phyloP scores from a whole-genome alignment of 2,329 filamentous ascomycete genomes.

The Colletotrichum euphorbiae region DNA sequence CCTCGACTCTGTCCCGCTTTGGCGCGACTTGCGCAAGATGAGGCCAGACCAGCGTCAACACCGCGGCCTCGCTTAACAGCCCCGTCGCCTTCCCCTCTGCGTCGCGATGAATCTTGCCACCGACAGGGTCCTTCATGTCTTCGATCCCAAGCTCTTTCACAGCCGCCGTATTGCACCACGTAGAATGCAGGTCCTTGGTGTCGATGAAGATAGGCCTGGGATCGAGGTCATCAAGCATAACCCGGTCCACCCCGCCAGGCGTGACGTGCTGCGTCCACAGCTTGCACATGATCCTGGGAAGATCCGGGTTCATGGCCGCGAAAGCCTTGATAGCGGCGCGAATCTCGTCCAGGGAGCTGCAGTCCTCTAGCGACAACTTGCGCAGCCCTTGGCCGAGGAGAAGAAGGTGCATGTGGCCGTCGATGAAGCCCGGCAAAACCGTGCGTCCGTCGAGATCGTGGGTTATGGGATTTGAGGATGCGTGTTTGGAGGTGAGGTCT shows the following conservation, averaged over 20 bases:
- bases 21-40: constrained; percentile 61
- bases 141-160: constrained; percentile 61
- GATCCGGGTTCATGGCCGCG: constrained; percentile 59
- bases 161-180: constrained; percentile 66
- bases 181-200: constrained; percentile 67
- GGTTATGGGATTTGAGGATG: background rate
- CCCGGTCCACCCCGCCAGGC: constrained; percentile 57
- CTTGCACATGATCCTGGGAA: constrained; percentile 62
- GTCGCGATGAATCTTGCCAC: constrained; percentile 65
- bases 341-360: constrained; percentile 62
- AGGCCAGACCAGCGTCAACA: constrained; percentile 67
- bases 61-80: constrained; percentile 63
- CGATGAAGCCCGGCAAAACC: constrained; percentile 67
- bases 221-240: constrained; percentile 64
- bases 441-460: constrained; percentile 47
- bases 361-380: constrained; percentile 62
- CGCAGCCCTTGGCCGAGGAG: constrained; percentile 64
- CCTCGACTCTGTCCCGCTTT: constrained; percentile 59
- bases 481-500: constrained; percentile 11
- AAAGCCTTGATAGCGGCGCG: constrained; percentile 57
- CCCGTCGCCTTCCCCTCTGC: constrained; percentile 60
- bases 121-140: constrained; percentile 59
- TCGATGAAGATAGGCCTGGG: constrained; percentile 67
- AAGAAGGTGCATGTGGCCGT: constrained; percentile 68
- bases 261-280: constrained; percentile 68